These are phyloP conservation scores for Chenopodium quinoa DNA, from an alignment of 148 eudicot species.

Conservation along the genomic window DNA sequence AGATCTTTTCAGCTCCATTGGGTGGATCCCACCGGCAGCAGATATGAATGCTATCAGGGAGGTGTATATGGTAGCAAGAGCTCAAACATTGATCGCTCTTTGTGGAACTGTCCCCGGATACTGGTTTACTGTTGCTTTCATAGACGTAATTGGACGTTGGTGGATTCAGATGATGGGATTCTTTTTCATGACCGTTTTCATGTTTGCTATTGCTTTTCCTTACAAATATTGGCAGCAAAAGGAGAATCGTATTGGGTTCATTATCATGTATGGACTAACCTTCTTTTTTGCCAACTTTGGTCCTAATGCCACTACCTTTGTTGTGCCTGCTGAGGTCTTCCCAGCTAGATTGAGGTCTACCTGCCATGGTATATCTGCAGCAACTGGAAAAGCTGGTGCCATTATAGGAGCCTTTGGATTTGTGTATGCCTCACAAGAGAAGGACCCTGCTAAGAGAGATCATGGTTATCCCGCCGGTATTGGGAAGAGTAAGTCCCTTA, in stretches of 20 bases:
- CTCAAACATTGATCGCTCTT: constrained; percentile 60
- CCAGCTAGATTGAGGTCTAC: constrained; percentile 84
- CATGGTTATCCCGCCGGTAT: constrained; percentile 63
- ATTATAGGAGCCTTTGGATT: constrained; percentile 75
- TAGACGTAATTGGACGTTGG: constrained; percentile 36
- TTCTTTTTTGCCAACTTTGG: constrained; percentile 86
- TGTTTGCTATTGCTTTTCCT: constrained; percentile 74
- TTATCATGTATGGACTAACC: constrained; percentile 60
- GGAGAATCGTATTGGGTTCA: constrained; percentile 54
- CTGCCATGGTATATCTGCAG: constrained; percentile 86
- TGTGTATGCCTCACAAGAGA: constrained; percentile 52
- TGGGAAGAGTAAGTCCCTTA: constrained; percentile 53
- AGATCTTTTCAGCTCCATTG: constrained; percentile 49
- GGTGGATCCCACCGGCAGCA: constrained; percentile 47
- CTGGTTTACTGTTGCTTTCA: constrained; percentile 59
- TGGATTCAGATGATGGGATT: constrained; percentile 27
- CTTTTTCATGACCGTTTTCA: constrained; percentile 65
- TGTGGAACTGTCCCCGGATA: constrained; percentile 72
- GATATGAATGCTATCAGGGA: constrained; percentile 56
- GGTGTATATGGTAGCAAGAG: constrained; percentile 46
- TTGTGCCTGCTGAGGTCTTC: constrained; percentile 78
- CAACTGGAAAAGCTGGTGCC: constrained; percentile 75
- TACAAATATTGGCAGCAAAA: constrained; percentile 50
- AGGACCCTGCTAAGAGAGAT: constrained; percentile 34
- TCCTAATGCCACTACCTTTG: constrained; percentile 77